These are phyloP conservation scores for Corchorus capsularis DNA, from an alignment of 345 rosid species.

Conservation along the genomic window DNA sequence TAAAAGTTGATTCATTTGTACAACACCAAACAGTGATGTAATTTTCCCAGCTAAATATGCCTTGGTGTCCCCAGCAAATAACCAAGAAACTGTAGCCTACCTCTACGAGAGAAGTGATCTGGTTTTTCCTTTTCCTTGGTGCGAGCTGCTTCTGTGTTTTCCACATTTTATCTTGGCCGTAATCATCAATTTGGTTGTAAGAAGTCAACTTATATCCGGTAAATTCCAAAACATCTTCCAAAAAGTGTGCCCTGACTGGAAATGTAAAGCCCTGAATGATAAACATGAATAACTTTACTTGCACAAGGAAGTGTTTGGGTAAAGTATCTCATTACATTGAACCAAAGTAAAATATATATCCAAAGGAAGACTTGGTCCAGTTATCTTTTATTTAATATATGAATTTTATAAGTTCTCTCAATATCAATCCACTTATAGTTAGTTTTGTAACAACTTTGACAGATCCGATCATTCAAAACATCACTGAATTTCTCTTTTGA, in stretches of 20 bases:
- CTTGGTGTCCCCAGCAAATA: not conserved
- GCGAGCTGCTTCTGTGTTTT: slow-evolving; percentile 87
- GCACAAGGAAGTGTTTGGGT: not conserved
- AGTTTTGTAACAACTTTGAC: not conserved
- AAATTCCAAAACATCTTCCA: slow-evolving; percentile 87
- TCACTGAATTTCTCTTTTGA: not conserved
- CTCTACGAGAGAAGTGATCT: slow-evolving; percentile 93
- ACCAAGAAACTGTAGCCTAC: slow-evolving; percentile 35
- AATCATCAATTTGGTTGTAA: slow-evolving; percentile 95
- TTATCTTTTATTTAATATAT: too few relatives aligned
- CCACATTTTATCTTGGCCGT: slow-evolving; percentile 98
- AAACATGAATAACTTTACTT: slow-evolving; percentile 12
- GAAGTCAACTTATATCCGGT: slow-evolving; percentile 90
- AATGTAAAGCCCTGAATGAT: slow-evolving; percentile 80
- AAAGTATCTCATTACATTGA: not conserved
- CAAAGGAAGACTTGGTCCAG: not conserved
- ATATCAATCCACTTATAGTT: not conserved
- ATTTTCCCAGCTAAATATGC: not conserved
- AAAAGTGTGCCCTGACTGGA: slow-evolving; percentile 80
- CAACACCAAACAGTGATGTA: not conserved
- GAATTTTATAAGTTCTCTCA: not conserved
- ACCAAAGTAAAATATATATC: not conserved
- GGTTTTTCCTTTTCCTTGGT: slow-evolving; percentile 91
- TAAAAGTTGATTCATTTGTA: not conserved
- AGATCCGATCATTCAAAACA: not conserved